Base-by-base conservation (phyloP, 2,329 filamentous ascomycete genomes). In the Fonsecaea pedrosoi region DNA sequence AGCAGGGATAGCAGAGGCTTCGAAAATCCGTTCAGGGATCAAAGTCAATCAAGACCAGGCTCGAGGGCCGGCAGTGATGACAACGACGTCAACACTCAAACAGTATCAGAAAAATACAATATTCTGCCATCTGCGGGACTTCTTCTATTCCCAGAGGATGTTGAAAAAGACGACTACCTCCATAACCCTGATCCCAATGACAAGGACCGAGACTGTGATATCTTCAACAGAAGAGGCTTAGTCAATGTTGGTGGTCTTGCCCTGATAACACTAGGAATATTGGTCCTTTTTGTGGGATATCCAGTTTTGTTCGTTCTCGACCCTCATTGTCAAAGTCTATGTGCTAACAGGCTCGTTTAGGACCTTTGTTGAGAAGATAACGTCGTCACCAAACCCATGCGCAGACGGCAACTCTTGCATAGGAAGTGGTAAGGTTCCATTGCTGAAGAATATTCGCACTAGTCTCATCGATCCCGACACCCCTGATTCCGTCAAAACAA, bases 71-170 rank as follows among this genome's bases (percentile, higher is more conserved):
- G 83, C n/a, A 90, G 87, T 73, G 87, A 90, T 54, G 87, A 90
- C 32, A 85, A 89, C 21, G 82, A 84, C 73, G 78, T 90, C 61
- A 91, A 90, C 73, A 91, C 89, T 0, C 89, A 91, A 78, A 91
- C 89, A 1, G 89, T 91, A 2, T 87, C 87, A 15, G 87, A 90
- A 74, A 91, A 91, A 77, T 91, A 89, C 77, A 90, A 90, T 74
- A 91, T 92, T 61, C 82, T 86, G 75, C 89, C 89, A 0, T 89
- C 87, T 2, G 86, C 88, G 13, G 88, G 88, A 5, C 78, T 91
- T 60, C 75, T 92, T 48, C 78, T 91, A 21, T 91, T 89, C 72
- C 89, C 89, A 0, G 88, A 91, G 75, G 89, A 91, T 74, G 86
- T 90, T 25, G 89, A 92, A 75, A 90, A 90, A 73, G 89, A 92